phyloP scores from a whole-genome alignment of 164 flowering plant genomes.

The Tetracentron sinense region DNA sequence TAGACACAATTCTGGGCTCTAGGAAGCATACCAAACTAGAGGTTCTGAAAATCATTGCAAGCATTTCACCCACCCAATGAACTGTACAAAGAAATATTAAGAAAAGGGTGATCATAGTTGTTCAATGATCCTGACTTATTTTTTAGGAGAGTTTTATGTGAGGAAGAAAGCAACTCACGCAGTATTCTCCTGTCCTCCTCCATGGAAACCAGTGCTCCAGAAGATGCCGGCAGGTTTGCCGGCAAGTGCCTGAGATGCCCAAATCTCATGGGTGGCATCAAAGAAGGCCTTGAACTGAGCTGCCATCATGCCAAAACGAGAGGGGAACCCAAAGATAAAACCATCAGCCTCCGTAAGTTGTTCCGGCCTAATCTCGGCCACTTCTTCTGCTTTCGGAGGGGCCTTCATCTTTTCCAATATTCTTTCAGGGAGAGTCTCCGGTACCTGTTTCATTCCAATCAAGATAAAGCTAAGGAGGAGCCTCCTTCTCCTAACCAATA shows the following conservation, averaged over 20 bases:
- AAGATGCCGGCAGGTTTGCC: constrained; percentile 93
- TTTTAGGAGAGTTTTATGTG: neutral
- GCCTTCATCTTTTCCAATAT: constrained; percentile 79
- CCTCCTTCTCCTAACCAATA: neutral
- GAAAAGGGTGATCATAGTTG: neutral
- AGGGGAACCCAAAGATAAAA: constrained; percentile 79
- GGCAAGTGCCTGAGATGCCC: constrained; percentile 75
- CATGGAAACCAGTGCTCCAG: constrained; percentile 94
- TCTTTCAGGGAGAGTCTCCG: constrained; percentile 64
- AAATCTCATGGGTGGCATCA: constrained; percentile 57
- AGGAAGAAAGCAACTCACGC: constrained; percentile 49
- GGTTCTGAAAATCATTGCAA: no score
- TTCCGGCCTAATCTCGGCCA: constrained; percentile 58
- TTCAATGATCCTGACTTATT: neutral
- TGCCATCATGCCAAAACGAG: constrained; percentile 89
- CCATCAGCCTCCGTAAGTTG: constrained; percentile 84
- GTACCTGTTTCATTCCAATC: constrained; percentile 43
- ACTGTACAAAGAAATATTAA: no score
- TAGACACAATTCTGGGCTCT: no score
- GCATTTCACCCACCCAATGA: neutral
- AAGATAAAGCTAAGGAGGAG: neutral
- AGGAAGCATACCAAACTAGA: no score
- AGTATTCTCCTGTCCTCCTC: constrained; percentile 88
- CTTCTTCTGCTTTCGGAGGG: constrained; percentile 54
- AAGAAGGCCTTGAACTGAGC: constrained; percentile 78